Evolutionary conservation across 129 eudicot genomes (phyloP).

Genomic region (Ambrosia artemisiifolia): DNA sequence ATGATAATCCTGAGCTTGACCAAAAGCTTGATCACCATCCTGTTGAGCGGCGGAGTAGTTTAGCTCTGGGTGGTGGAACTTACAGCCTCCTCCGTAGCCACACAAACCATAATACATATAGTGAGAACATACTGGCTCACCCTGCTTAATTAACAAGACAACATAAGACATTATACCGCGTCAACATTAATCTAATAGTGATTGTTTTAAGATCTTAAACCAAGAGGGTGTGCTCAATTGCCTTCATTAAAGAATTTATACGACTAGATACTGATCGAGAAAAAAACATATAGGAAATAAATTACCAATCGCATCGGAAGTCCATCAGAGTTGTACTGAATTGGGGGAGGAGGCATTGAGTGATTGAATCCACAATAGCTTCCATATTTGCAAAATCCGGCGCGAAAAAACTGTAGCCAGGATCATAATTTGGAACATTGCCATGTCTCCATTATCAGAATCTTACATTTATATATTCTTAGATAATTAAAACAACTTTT

Average conservation of each 20-base stretch:
- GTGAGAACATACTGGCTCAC: background rate
- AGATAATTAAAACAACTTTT: background rate
- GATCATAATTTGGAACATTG: background rate
- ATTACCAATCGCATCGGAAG: conserved; percentile 4
- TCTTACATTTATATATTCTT: background rate
- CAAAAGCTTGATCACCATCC: background rate
- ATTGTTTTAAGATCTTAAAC: no score
- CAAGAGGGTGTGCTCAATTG: no score
- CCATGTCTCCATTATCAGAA: background rate
- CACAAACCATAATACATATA: background rate
- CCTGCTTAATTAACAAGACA: background rate
- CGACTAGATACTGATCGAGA: background rate
- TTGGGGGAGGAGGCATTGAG: background rate
- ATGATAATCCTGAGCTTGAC: background rate
- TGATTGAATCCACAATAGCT: background rate
- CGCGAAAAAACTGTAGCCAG: background rate
- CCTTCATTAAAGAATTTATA: background rate
- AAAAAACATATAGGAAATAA: background rate
- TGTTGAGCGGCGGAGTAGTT: background rate
- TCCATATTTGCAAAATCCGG: background rate
- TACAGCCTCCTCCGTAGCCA: background rate
- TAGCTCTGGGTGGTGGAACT: background rate
- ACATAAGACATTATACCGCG: background rate
- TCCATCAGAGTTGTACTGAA: background rate
- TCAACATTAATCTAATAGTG: no score